Evolutionary conservation across 305 asterid species (phyloP), one percentile per base, ranked within the genome.

Genomic region (Vinca major): DNA sequence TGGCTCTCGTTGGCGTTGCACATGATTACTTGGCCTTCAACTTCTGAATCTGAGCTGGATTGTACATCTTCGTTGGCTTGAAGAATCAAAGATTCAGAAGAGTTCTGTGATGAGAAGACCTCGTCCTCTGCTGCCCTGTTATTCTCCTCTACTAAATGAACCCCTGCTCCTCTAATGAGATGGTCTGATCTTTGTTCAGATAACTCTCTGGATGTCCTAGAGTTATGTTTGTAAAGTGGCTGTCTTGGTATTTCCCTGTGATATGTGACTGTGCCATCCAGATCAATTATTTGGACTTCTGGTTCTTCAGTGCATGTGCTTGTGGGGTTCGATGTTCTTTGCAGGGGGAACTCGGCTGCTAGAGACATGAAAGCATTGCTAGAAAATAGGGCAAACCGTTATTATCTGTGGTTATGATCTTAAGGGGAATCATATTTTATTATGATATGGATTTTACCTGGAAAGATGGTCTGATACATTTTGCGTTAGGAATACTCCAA

Each of bases 391-490:
- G 48, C 43, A 74, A 76, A 66, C 19, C 58, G 70, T 70, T 61
- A 44, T 44, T 69, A 69, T 66, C 75, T 69, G 65, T 41, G 62
- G 20, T 63, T 56, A 19, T 69, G 21, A 36, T 53, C 75, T 58
- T 53, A 64, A 51, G 63, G 7, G 67, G 49, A 68, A 65, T n/a
- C 16, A n/a, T 48, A 33, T 61, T 56, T 61, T 57, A 16, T 17
- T 50, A 63, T 68, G 68, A 56, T 67, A 66, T 45, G 43, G 48
- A 44, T 19, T 19, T 73, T 84, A 93, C 99, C 99, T 90, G 49
- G 99, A 90, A 66, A 93, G 96, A 81, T 90, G 97, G 78, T 92
- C 98, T 26, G 97, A 87, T 58, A 92, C 97, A 75, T 92, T 92
- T 82, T 92, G 98, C 56, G 98, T 92, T 77, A 92, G 95, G 79